phyloP scores from a whole-genome alignment of 345 rosid species.

The Carallia brachiata region DNA sequence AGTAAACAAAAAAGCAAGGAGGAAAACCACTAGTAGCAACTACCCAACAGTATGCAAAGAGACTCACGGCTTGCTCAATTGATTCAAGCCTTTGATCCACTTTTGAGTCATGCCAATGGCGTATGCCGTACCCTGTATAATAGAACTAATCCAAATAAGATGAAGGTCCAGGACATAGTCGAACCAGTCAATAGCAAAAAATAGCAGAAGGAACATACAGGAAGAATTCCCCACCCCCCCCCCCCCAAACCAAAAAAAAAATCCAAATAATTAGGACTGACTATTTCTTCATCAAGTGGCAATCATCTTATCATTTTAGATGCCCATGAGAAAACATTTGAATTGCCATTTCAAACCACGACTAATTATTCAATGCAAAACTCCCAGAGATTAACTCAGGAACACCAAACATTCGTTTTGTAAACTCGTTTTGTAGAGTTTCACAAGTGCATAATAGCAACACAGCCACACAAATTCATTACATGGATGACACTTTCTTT shows the following conservation, averaged over 20 bases:
- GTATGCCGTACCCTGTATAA: slow-evolving; percentile 30
- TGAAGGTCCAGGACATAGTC: not conserved
- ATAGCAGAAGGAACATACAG: not conserved
- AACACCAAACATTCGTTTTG: not conserved
- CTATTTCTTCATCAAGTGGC: not conserved
- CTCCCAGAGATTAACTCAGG: not conserved
- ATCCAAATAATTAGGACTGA: too few species aligned
- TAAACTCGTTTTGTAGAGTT: too few species aligned
- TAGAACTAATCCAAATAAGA: not conserved
- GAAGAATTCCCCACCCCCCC: too few species aligned
- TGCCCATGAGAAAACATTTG: not conserved
- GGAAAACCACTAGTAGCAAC: not conserved
- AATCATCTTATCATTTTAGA: not conserved
- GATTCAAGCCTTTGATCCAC: slow-evolving; percentile 34
- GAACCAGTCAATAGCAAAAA: not conserved
- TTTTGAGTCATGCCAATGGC: slow-evolving; percentile 27
- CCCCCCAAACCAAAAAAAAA: too few species aligned
- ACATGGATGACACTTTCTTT: not conserved
- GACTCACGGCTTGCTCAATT: slow-evolving; percentile 36
- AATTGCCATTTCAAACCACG: not conserved
- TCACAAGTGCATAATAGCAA: too few species aligned
- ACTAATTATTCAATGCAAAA: not conserved
- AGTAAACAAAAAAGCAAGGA: not conserved
- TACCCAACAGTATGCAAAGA: not conserved
- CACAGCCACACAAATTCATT: not conserved